Percentiles rank a stretch among this genome's conserved stretches.
Conservation (phyloP, 306 rosid species). For the Canavalia gladiata region DNA sequence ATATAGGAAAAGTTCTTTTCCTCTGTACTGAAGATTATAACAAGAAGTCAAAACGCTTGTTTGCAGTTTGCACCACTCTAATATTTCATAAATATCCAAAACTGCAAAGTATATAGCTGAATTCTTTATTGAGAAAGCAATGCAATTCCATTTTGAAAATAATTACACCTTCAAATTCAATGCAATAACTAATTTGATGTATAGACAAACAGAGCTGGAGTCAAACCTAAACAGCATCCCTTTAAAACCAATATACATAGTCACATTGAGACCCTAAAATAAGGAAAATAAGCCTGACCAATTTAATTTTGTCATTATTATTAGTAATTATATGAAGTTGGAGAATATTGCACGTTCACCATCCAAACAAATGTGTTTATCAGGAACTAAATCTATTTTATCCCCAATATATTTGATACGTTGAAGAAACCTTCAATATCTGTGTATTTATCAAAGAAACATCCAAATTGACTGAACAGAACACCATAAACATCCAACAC, state of each 20-base stretch:
- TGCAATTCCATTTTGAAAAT: background rate
- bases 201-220: background rate
- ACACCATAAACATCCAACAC: background rate
- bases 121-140: conserved; percentile 6
- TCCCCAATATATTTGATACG: too few species aligned
- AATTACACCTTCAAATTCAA: background rate
- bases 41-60: conserved; percentile 19
- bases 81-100: conserved; percentile 21
- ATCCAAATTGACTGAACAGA: conserved; percentile 6
- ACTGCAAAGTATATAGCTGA: conserved; percentile 10
- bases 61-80: background rate
- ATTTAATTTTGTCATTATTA: background rate
- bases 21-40: conserved; percentile 14
- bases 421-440: background rate
- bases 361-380: conserved; percentile 13
- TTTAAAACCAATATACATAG: conserved; percentile 20
- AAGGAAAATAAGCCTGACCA: background rate
- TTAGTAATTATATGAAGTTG: background rate
- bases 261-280: background rate
- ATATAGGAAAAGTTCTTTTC: conserved; percentile 13
- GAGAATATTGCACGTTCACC: conserved; percentile 5
- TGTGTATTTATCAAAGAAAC: background rate
- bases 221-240: background rate
- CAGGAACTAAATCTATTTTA: background rate
- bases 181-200: background rate